Evolutionary conservation across 1,284 basidiomycete species (phyloP).

Genomic region (Heterobasidion irregulare): DNA sequence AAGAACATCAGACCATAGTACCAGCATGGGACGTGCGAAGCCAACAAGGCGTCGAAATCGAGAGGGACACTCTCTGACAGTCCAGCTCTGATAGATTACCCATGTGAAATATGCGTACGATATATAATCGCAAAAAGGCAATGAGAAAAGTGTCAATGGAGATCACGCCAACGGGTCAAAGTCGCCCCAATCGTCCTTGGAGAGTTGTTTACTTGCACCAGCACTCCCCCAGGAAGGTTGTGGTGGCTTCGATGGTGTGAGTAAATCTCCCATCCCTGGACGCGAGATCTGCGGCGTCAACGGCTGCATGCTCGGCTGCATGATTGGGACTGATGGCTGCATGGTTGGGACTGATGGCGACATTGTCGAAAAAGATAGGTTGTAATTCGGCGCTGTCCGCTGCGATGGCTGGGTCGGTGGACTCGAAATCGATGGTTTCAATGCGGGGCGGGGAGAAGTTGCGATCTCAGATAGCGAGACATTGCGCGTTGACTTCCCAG

Average conservation of each 20-base stretch:
- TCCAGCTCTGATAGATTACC: background rate
- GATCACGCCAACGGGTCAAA: conserved; percentile 61
- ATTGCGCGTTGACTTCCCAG: conserved; percentile 47
- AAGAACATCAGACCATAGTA: conserved; percentile 42
- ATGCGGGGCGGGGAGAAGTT: conserved; percentile 5
- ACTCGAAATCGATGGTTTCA: conserved; percentile 10
- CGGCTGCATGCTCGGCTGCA: conserved; percentile 9
- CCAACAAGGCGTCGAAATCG: conserved; percentile 41
- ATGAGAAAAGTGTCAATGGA: background rate
- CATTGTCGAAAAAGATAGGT: conserved; percentile 18
- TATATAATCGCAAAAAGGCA: background rate
- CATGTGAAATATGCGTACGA: background rate
- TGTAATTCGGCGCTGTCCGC: conserved; percentile 18
- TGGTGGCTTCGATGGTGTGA: conserved; percentile 50
- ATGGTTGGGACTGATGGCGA: conserved; percentile 15
- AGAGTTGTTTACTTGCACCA: conserved; percentile 33
- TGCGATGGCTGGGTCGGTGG: conserved; percentile 5
- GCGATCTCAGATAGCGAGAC: conserved; percentile 27
- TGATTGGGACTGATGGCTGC: conserved; percentile 6
- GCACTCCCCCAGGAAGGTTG: conserved; percentile 35
- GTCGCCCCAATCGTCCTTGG: conserved; percentile 68
- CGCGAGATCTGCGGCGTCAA: conserved; percentile 28
- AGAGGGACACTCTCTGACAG: conserved; percentile 19
- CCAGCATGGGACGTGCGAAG: conserved; percentile 41
- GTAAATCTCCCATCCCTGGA: conserved; percentile 39